phyloP scores from a whole-genome alignment of 2,329 filamentous ascomycete genomes.

The Hypoxylon sp. region DNA sequence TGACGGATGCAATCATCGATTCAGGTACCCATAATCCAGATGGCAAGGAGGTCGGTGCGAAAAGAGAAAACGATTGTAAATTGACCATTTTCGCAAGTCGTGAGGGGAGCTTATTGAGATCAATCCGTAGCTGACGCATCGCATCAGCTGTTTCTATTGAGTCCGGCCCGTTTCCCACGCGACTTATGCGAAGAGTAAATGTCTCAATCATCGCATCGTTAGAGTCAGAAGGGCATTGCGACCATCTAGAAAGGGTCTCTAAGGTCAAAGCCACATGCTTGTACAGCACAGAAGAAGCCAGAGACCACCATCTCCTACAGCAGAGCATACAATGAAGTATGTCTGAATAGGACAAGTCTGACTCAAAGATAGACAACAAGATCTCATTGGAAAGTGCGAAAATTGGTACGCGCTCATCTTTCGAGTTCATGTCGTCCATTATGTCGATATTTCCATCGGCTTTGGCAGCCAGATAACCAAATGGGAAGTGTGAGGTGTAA shows the following conservation, averaged over 20 bases:
- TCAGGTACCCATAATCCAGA: conserved; percentile 1
- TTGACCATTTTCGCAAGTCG: conserved; percentile 24
- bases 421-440: not conserved
- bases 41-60: no score
- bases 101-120: conserved; percentile 8
- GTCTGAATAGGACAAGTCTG: not conserved
- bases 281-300: conserved; percentile 26
- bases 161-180: not conserved
- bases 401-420: not conserved
- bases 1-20: not conserved
- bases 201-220: conserved; percentile 11
- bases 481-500: not conserved
- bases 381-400: conserved; percentile 19
- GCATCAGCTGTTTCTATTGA: not conserved
- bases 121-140: conserved; percentile 1
- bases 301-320: conserved; percentile 26
- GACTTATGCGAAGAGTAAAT: conserved; percentile 12
- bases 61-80: conserved; percentile 10
- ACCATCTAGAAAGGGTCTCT: conserved; percentile 13
- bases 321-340: conserved; percentile 12
- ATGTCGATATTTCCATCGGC: not conserved
- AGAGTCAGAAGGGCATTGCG: not conserved
- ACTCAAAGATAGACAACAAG: conserved; percentile 14
- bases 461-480: not conserved
- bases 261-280: conserved; percentile 15